Base-by-base conservation (phyloP, 176 grass and related monocot genomes). In the Tuctoria greenei region DNA sequence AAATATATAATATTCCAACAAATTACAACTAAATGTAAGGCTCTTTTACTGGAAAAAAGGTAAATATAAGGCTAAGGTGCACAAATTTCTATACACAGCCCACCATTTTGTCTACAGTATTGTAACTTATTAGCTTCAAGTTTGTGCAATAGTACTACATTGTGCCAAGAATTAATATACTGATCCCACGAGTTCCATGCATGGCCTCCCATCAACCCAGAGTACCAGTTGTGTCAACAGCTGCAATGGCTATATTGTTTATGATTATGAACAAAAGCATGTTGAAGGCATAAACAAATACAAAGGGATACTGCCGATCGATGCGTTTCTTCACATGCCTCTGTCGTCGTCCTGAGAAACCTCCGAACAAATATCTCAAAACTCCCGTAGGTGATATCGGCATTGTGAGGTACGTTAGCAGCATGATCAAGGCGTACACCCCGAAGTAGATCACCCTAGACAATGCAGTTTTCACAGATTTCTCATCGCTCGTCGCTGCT, bases 181-280 rank as follows among this genome's bases (percentile, higher is more conserved):
- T 57, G 2, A 49, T 49, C 14, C 1, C 31, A 31, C n/a, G n/a
- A n/a, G n/a, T 31, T 31, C n/a, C n/a, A n/a, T 31, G 21, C 2
- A 57, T 24, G n/a, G 10, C 55, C 55, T 58, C 10, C 2, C 52
- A 26, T 58, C 23, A 58, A 58, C n/a, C 4, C 1, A 31, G 12
- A 61, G 34, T 34, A 0, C 66, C 66, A 42, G 3, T n/a, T 0
- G 1, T 14, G 10, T 34, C 0, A 15, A 82, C 7, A 24, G 47
- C 26, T 4, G 5, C 0, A 41, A 57, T 27, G 18, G 71, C 69
- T 66, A 82, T 8, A 66, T 12, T 24, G 23, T 31, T 74, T 35
- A 82, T 9, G 14, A 82, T 20, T 10, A 74, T 17, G 69, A 73
- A 82, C 46, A 65, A 50, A 34, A 73, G 4, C 17, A 74, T 51